Percentiles rank a stretch among this genome's conserved stretches.
These are phyloP conservation scores for Fomitiporia mediterranea DNA, from an alignment of 1,284 basidiomycete species.

Conservation along the genomic window DNA sequence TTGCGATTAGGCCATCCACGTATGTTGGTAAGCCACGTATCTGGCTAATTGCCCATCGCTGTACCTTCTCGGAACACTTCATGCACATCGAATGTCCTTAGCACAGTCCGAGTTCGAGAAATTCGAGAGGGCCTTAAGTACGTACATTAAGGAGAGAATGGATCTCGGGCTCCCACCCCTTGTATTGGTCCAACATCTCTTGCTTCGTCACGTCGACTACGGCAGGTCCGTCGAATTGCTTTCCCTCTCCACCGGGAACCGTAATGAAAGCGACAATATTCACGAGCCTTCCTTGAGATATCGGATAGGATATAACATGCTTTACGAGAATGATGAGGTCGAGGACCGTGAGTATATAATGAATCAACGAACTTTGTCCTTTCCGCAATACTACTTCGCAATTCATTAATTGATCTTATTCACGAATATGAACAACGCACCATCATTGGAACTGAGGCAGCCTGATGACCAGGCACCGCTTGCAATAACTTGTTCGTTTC, in stretches of 20 bases:
- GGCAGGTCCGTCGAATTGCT: constrained; percentile 24
- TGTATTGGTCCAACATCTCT: constrained; percentile 24
- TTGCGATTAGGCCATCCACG: constrained; percentile 23
- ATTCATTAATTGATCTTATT: background rate
- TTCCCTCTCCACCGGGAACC: constrained; percentile 22
- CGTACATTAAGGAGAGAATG: constrained; percentile 25
- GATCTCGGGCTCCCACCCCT: constrained; percentile 27
- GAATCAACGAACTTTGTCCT: constrained; percentile 36
- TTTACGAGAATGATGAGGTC: constrained; percentile 27
- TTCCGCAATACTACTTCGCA: constrained; percentile 38
- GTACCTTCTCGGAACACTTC: constrained; percentile 25
- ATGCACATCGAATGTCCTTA: background rate
- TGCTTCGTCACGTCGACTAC: constrained; percentile 24
- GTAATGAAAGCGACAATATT: constrained; percentile 26
- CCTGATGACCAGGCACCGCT: constrained; percentile 32
- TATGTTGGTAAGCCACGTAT: constrained; percentile 24
- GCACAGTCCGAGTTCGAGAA: background rate
- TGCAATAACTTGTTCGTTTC: constrained; percentile 31
- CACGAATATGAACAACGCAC: constrained; percentile 4
- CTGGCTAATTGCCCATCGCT: constrained; percentile 27
- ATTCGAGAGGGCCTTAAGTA: background rate
- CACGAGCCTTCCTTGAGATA: constrained; percentile 26
- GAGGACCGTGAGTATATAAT: background rate
- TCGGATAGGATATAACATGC: constrained; percentile 29
- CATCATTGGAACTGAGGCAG: constrained; percentile 23